Conservation (phyloP, 371 early-diverging fungal genomes). For the Mucor lusitanicus region DNA sequence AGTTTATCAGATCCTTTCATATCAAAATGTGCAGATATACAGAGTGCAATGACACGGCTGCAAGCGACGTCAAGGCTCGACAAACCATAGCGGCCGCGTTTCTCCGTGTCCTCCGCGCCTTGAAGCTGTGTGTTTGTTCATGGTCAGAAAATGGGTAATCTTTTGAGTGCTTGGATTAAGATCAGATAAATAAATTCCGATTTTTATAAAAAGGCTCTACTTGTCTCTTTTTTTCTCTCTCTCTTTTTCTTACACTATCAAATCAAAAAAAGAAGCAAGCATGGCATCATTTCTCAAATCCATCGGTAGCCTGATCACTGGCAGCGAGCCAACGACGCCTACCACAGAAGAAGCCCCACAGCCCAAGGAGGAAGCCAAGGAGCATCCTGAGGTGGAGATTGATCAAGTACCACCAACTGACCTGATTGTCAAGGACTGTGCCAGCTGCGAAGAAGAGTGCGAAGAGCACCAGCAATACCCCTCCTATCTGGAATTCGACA, state of each 20-base stretch:
- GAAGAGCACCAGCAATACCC: constrained; percentile 68
- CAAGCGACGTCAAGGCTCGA: too few relatives aligned
- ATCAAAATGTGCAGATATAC: background rate
- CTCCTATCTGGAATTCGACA: constrained; percentile 66
- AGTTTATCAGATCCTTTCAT: constrained; percentile 1
- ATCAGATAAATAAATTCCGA: constrained; percentile 19
- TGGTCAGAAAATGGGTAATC: background rate
- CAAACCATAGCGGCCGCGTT: background rate
- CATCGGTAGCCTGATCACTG: background rate
- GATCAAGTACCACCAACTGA: constrained; percentile 43
- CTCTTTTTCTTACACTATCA: background rate
- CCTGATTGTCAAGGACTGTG: constrained; percentile 38
- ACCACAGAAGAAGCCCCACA: background rate
- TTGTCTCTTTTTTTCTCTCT: constrained; percentile 9
- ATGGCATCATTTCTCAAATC: constrained; percentile 14
- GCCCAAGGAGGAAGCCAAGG: background rate
- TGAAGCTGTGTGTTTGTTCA: background rate
- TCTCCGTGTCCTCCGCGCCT: background rate
- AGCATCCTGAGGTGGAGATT: constrained; percentile 8
- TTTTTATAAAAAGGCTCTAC: background rate
- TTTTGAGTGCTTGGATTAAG: background rate
- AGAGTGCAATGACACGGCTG: too few relatives aligned
- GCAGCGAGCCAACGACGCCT: background rate
- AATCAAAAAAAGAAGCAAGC: background rate
- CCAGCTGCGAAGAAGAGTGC: constrained; percentile 48